Base-by-base conservation (phyloP, 495 filamentous ascomycete genomes). In the Penicillium antarcticum region DNA sequence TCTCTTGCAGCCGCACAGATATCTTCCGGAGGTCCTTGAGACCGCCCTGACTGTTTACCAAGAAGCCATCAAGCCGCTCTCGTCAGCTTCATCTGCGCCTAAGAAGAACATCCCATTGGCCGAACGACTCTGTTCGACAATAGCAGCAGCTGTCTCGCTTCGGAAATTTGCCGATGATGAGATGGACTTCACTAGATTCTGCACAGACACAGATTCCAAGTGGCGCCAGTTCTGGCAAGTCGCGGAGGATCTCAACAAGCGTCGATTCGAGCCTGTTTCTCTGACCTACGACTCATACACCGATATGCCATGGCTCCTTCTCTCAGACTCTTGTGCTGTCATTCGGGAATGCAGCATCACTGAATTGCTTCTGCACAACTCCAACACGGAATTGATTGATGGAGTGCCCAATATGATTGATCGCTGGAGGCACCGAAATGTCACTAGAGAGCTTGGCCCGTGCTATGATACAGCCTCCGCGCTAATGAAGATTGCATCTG, bases 171-270 rank as follows among this genome's bases (percentile, higher is more conserved):
- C 80, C 18, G 75, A 81, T 6, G 84, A 84, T 6, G 79, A 78
- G n/a, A 80, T 86, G 60, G 86, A 94, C 52, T 88, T 87, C 52
- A 77, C 83, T 12, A 80, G 84, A 36, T 92, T 87, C 65, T 78
- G 84, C 36, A 68, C 70, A 24, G 83, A 87, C 26, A 85, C 85
- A 35, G 84, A 91, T 62, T 74, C 84, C 8, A 92, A 97, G 61
- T 98, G 94, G 95, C 82, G 86, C 36, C 79, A 89, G 38, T 95
- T 94, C 69, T 94, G 88, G 72, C 85, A 92, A 35, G 77, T 97
- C 18, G 77, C 92, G 42, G 74, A 83, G 11, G 92, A 97, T 61
- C 78, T 99, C 18, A 87, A 99, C 60, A 91, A 86, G 52, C 84
- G 88, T 52, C 80, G 91, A 60, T 84, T 86, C 5, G 90, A 96